Conservation (phyloP, 805 yeast species). For the Saturnispora diversa region DNA sequence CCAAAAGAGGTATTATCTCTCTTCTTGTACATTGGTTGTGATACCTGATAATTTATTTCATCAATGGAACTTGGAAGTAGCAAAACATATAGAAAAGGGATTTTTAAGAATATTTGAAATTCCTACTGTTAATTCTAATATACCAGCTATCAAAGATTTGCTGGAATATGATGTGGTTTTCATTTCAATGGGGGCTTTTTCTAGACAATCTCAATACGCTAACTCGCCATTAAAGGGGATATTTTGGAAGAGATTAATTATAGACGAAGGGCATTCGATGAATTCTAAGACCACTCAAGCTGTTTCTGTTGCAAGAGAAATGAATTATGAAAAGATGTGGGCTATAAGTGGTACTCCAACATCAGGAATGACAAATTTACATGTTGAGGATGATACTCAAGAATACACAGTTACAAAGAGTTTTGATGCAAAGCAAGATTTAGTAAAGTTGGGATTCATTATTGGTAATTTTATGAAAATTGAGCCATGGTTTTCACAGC, state of each 20-base stretch:
- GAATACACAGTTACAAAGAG: conserved; percentile 41
- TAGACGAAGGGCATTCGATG: conserved; percentile 73
- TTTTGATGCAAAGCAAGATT: conserved; percentile 47
- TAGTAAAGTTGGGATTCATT: conserved; percentile 44
- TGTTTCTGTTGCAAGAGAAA: conserved; percentile 38
- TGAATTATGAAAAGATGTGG: conserved; percentile 59
- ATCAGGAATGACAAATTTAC: conserved; percentile 53
- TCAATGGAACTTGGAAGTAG: conserved; percentile 56
- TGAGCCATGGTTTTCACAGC: conserved; percentile 47
- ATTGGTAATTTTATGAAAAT: conserved; percentile 47
- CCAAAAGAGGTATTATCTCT: conserved; percentile 32
- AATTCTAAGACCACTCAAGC: conserved; percentile 43
- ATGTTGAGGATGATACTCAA: conserved; percentile 33
- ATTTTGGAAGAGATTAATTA: conserved; percentile 61
- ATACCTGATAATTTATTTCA: conserved; percentile 60
- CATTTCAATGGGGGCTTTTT: conserved; percentile 40
- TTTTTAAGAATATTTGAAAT: conserved; percentile 33
- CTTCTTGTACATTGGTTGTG: conserved; percentile 49
- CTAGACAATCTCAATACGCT: conserved; percentile 31
- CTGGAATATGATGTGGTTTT: conserved; percentile 45
- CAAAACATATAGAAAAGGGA: conserved; percentile 41
- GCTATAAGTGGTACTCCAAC: conserved; percentile 74
- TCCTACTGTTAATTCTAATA: conserved; percentile 12
- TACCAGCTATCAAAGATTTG: conserved; percentile 31
- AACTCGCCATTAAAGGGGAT: conserved; percentile 35